Evolutionary conservation across 495 filamentous ascomycete genomes (phyloP), one percentile per base, ranked within the genome.

Genomic region (Penicillium simplicissimum): DNA sequence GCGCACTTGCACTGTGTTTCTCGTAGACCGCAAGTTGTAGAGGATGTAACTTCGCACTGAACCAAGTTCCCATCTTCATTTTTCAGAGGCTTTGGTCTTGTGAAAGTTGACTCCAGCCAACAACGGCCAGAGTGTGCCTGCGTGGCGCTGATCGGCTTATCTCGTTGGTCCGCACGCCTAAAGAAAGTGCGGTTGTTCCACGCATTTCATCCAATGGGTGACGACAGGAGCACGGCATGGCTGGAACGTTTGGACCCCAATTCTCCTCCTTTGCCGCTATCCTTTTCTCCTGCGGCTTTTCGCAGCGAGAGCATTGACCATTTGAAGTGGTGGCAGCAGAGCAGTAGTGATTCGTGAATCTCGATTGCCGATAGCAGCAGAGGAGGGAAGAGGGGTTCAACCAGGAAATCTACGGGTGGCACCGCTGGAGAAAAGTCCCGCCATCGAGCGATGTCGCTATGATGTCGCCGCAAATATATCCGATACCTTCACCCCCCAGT

Each of bases 201-300:
- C 54, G 2, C 0, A 31, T 13, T 21, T 4, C 45, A 43, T 19
- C 67, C 67, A 70, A 70, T 71, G 66, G 61, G 2, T 60, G 11
- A 6, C 57, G 36, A 48, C 35, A 58, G 52, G 21, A 48, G 52
- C 42, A 51, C 68, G 64, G 59, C 67, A 70, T 67, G 68, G 37
- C 35, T 55, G 28, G 36, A 38, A n/a, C 11, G 23, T 57, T 48
- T 54, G 55, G 23, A 33, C 48, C 21, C 47, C n/a, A 58, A 45
- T 21, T 37, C 5, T 23, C 8, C 15, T 23, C 52, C 42, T 21
- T 4, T 42, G 38, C 1, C 38, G 28, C 17, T 42, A 7, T 8
- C 17, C 2, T 48, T 19, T 19, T 48, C 55, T 57, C 31, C 13
- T 56, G 25, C 17, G 42, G 40, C 31, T 19, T 33, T 37, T 47